phyloP scores from a whole-genome alignment of 1,284 basidiomycete genomes.

The Tremellales sp. region DNA sequence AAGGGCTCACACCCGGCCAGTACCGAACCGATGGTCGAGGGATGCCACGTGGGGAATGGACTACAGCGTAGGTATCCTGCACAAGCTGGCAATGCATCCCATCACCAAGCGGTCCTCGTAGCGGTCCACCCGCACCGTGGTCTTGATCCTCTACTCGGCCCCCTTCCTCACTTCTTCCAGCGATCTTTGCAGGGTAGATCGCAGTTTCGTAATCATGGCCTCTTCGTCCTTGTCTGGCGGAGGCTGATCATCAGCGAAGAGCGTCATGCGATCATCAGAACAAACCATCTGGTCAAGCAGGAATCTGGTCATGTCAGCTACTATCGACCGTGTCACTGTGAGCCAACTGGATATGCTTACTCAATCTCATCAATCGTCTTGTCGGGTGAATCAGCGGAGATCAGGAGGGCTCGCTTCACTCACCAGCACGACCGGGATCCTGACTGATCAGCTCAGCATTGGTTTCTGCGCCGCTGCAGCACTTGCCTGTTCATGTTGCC shows the following conservation, averaged over 20 bases:
- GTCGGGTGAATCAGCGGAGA: too few species aligned
- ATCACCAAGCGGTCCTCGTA: too few species aligned
- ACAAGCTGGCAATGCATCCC: too few species aligned
- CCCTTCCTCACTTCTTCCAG: constrained; percentile 37
- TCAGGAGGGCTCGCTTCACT: too few species aligned
- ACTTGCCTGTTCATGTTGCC: constrained; percentile 9
- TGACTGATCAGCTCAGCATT: constrained; percentile 4
- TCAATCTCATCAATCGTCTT: constrained; percentile 39
- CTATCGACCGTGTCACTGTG: neutral
- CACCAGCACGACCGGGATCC: constrained; percentile 30
- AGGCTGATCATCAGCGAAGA: constrained; percentile 32
- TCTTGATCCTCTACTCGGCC: too few species aligned
- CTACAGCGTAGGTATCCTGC: too few species aligned
- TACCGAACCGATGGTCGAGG: too few species aligned
- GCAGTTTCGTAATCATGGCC: constrained; percentile 33
- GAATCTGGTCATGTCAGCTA: constrained; percentile 24
- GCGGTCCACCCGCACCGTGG: too few species aligned
- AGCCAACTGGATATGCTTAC: constrained; percentile 9
- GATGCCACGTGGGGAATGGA: too few species aligned
- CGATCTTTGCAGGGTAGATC: constrained; percentile 27
- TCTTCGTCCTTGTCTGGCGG: constrained; percentile 39
- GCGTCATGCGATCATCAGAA: neutral
- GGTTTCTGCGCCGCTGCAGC: neutral
- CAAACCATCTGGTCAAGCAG: constrained; percentile 43
- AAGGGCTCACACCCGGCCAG: too few species aligned